Evolutionary conservation across 441 rosid genomes (phyloP).

Genomic region (Adansonia madagascariensis): DNA sequence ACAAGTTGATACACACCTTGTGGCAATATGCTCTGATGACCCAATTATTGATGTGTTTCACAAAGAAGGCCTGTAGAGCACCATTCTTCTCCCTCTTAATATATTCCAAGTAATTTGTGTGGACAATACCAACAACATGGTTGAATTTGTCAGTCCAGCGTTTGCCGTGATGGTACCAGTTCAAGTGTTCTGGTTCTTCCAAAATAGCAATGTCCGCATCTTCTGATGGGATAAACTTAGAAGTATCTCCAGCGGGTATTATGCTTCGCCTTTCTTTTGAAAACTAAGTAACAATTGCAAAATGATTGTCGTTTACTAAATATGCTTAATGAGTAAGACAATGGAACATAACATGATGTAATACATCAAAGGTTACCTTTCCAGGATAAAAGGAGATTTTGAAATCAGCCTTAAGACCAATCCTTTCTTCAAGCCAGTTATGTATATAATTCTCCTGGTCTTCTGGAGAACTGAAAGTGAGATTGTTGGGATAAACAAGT

Average conservation of each 20-base stretch:
- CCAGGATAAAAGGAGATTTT: conserved; percentile 96
- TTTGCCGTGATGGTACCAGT: conserved; percentile 95
- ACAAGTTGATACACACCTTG: conserved; percentile 52
- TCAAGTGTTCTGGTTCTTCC: conserved; percentile 96
- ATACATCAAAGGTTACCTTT: conserved; percentile 54
- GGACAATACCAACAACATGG: conserved; percentile 92
- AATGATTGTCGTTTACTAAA: conserved; percentile 26
- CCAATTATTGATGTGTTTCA: conserved; percentile 86
- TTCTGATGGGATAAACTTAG: conserved; percentile 80
- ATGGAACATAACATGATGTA: conserved; percentile 6
- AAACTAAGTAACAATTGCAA: conserved; percentile 52
- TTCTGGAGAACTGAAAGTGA: conserved; percentile 87
- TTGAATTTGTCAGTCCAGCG: conserved; percentile 96
- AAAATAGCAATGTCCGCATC: conserved; percentile 93
- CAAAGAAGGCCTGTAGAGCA: conserved; percentile 88
- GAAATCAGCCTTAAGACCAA: conserved; percentile 87
- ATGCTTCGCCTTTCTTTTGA: conserved; percentile 92
- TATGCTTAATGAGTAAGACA: not conserved
- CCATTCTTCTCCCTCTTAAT: conserved; percentile 96
- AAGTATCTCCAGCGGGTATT: conserved; percentile 92
- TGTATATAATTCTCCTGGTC: conserved; percentile 93
- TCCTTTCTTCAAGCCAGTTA: conserved; percentile 91
- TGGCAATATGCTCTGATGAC: conserved; percentile 90
- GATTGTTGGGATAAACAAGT: conserved; percentile 79
- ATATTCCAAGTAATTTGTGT: conserved; percentile 96